phyloP scores from a whole-genome alignment of 148 eudicot species.

The Rhododendron vialii region DNA sequence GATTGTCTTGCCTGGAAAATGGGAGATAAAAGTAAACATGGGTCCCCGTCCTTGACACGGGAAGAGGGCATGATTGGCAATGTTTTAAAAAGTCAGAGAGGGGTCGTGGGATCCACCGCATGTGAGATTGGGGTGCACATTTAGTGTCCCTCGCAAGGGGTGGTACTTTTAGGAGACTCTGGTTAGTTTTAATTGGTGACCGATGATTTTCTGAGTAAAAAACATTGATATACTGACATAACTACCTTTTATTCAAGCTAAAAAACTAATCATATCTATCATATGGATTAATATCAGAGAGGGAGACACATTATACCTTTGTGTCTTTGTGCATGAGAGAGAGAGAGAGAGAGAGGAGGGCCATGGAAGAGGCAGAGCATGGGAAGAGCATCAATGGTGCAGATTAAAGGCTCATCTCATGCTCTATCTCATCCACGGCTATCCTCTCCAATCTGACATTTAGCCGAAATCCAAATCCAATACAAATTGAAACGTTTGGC shows the following conservation, averaged over 20 bases:
- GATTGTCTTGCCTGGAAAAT: too few relatives aligned
- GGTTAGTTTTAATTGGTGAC: background rate
- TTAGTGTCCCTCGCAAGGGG: too few relatives aligned
- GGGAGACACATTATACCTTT: too few relatives aligned
- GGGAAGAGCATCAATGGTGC: constrained; percentile 1
- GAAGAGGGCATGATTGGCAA: too few relatives aligned
- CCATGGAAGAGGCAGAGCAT: constrained; percentile 9
- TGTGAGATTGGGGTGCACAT: too few relatives aligned
- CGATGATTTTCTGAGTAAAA: background rate
- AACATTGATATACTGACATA: background rate
- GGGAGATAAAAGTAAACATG: too few relatives aligned
- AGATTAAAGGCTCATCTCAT: background rate
- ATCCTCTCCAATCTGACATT: background rate
- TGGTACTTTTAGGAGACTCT: too few relatives aligned
- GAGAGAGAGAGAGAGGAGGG: constrained; percentile 1
- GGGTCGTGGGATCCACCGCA: too few relatives aligned
- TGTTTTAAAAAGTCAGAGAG: too few relatives aligned
- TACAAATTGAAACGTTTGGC: too few relatives aligned
- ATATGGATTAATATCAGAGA: background rate
- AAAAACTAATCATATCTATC: background rate
- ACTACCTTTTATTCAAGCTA: background rate
- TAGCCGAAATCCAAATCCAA: background rate
- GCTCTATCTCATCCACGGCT: constrained; percentile 2
- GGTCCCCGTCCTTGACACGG: too few relatives aligned
- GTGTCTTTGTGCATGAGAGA: background rate